phyloP scores from a whole-genome alignment of 106 monocot species.

The Dioscorea alata region DNA sequence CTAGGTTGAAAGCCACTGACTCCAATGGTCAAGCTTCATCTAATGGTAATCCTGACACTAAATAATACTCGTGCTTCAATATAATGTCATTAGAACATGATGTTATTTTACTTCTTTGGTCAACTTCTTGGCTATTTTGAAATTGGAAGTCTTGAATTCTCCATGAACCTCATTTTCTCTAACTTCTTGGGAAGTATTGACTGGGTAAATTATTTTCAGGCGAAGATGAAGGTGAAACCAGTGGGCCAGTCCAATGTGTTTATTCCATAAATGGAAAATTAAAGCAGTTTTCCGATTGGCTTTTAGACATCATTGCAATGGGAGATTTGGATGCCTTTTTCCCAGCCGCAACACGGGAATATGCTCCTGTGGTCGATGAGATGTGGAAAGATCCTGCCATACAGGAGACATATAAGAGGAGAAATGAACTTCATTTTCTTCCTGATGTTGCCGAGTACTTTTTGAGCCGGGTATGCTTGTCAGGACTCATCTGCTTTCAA shows the following conservation, averaged over 20 bases:
- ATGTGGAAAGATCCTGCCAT: conserved; percentile 91
- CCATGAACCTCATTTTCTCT: too few species aligned
- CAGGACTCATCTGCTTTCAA: too few species aligned
- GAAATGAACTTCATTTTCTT: conserved; percentile 84
- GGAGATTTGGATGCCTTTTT: conserved; percentile 95
- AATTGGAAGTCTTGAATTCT: too few species aligned
- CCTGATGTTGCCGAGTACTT: conserved; percentile 94
- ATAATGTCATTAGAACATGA: too few species aligned
- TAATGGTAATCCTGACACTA: conserved; percentile 16
- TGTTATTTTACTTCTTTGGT: too few species aligned
- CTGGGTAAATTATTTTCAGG: conserved; percentile 6
- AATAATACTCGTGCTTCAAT: too few species aligned
- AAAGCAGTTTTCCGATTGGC: conserved; percentile 92
- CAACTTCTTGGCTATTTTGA: too few species aligned
- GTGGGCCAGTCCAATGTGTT: conserved; percentile 24
- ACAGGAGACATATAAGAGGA: conserved; percentile 90
- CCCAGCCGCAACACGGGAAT: conserved; percentile 93
- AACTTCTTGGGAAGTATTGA: too few species aligned
- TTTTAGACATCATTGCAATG: conserved; percentile 90
- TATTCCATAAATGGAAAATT: conserved; percentile 87
- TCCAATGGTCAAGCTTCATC: conserved; percentile 10
- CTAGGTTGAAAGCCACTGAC: conserved; percentile 12
- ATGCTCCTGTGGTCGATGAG: conserved; percentile 92
- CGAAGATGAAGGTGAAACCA: conserved; percentile 22
- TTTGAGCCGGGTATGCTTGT: conserved; percentile 54